These are phyloP conservation scores for Cytospora schulzeri DNA, from an alignment of 2,329 filamentous ascomycete genomes.

Conservation along the genomic window DNA sequence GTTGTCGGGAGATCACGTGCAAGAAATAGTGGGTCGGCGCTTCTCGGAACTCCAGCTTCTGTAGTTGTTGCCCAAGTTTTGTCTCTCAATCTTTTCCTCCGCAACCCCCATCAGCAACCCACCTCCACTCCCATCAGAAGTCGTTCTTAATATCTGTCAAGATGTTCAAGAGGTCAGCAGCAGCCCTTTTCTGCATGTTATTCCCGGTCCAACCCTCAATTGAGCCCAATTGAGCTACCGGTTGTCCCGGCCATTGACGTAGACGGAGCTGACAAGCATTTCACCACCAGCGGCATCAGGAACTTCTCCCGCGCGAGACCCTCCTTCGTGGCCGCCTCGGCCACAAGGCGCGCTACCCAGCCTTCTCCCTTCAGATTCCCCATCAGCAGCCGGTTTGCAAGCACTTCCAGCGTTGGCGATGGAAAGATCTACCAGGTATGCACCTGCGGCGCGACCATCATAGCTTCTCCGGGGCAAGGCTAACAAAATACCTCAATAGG, in stretches of 20 bases:
- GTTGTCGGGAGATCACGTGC: slow-evolving; percentile 11
- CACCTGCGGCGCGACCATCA: slow-evolving; percentile 14
- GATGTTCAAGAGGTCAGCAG: slow-evolving; percentile 81
- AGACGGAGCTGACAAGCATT: slow-evolving; percentile 33
- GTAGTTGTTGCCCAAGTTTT: slow-evolving; percentile 28
- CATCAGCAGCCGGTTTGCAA: slow-evolving; percentile 61
- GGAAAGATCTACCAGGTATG: slow-evolving; percentile 72
- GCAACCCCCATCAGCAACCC: slow-evolving; percentile 43
- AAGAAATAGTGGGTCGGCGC: slow-evolving; percentile 4
- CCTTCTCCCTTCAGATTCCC: slow-evolving; percentile 58
- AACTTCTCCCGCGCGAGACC: slow-evolving; percentile 62
- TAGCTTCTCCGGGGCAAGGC: slow-evolving; percentile 28
- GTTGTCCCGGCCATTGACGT: slow-evolving; percentile 27
- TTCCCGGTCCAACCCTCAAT: slow-evolving; percentile 41
- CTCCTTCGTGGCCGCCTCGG: slow-evolving; percentile 56
- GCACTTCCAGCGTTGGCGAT: slow-evolving; percentile 59
- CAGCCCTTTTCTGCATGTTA: slow-evolving; percentile 35
- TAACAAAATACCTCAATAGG: slow-evolving; percentile 71
- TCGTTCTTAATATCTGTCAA: slow-evolving; percentile 70
- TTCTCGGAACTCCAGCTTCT: slow-evolving; percentile 24
- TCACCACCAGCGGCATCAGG: slow-evolving; percentile 59
- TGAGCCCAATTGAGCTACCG: slow-evolving; percentile 55
- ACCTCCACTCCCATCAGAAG: slow-evolving; percentile 59
- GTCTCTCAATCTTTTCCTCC: slow-evolving; percentile 38
- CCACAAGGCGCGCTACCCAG: slow-evolving; percentile 59